These are phyloP conservation scores for Aspergillus unguis DNA, from an alignment of 2,329 filamentous ascomycete genomes.

Conservation along the genomic window DNA sequence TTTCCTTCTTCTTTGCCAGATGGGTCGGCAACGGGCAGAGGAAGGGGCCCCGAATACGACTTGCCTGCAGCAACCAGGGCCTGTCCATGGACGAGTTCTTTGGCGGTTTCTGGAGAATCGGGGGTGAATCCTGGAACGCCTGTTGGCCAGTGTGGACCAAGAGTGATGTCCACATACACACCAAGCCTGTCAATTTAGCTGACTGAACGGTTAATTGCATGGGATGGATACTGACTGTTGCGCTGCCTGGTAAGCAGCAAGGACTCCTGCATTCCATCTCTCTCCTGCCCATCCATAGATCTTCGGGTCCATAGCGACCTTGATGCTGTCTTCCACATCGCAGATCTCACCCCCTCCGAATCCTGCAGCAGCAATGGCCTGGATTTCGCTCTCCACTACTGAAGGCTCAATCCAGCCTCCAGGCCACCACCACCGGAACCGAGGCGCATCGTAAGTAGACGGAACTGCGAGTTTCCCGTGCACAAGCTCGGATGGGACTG, in stretches of 20 bases:
- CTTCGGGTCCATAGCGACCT: not conserved
- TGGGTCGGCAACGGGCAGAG: not conserved
- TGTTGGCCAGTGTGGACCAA: slow-evolving; percentile 4
- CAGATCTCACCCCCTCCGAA: not conserved
- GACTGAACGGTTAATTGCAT: not conserved
- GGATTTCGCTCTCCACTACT: not conserved
- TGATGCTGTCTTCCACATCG: not conserved
- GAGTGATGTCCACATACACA: not conserved
- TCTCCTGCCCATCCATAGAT: not conserved
- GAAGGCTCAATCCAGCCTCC: slow-evolving; percentile 1
- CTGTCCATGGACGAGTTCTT: slow-evolving; percentile 1
- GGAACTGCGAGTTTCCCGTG: not conserved
- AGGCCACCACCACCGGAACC: slow-evolving; percentile 3
- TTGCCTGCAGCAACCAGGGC: not conserved
- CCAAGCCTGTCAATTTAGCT: not conserved
- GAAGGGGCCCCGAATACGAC: not conserved
- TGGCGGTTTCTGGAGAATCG: not conserved
- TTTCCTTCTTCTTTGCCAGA: not conserved
- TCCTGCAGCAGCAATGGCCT: not conserved
- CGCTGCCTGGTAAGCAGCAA: not conserved
- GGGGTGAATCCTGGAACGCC: not conserved
- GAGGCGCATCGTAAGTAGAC: not conserved
- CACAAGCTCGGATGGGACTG: no score
- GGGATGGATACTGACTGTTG: not conserved
- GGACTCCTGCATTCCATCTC: not conserved